Conservation (phyloP, 1,139 yeast species). For the Kazachstania sp. region DNA sequence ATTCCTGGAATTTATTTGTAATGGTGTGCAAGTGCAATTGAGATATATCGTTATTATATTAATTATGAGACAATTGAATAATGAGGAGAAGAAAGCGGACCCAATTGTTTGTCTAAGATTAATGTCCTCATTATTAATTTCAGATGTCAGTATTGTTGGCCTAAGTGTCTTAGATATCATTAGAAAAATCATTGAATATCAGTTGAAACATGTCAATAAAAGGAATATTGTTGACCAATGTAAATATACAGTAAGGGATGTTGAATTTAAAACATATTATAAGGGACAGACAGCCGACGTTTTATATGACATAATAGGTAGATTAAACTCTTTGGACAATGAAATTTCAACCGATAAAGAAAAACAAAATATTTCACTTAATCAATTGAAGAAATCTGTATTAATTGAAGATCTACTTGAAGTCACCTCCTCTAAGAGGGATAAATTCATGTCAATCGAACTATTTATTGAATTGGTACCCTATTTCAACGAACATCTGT, state of each 20-base stretch:
- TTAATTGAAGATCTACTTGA: slow-evolving; percentile 20
- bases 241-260: slow-evolving; percentile 23
- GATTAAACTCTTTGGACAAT: slow-evolving; percentile 12
- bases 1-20: slow-evolving; percentile 56
- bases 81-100: slow-evolving; percentile 10
- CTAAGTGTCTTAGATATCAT: slow-evolving; percentile 78
- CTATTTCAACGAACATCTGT: slow-evolving; percentile 9
- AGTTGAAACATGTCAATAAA: slow-evolving; percentile 36
- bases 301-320: slow-evolving; percentile 25
- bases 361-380: not conserved
- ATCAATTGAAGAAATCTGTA: slow-evolving; percentile 10
- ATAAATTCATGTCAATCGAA: slow-evolving; percentile 23
- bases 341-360: slow-evolving; percentile 3
- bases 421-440: slow-evolving; percentile 14
- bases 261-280: slow-evolving; percentile 28
- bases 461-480: slow-evolving; percentile 23
- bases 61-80: slow-evolving; percentile 31
- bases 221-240: slow-evolving; percentile 20
- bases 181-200: slow-evolving; percentile 54
- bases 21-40: slow-evolving; percentile 83
- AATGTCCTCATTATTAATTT: slow-evolving; percentile 61
- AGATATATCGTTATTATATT: slow-evolving; percentile 58
- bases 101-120: slow-evolving; percentile 46
- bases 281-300: slow-evolving; percentile 31
- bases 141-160: slow-evolving; percentile 80